phyloP scores from a whole-genome alignment of 2,329 filamentous ascomycete genomes.

The Diaporthe batatas region DNA sequence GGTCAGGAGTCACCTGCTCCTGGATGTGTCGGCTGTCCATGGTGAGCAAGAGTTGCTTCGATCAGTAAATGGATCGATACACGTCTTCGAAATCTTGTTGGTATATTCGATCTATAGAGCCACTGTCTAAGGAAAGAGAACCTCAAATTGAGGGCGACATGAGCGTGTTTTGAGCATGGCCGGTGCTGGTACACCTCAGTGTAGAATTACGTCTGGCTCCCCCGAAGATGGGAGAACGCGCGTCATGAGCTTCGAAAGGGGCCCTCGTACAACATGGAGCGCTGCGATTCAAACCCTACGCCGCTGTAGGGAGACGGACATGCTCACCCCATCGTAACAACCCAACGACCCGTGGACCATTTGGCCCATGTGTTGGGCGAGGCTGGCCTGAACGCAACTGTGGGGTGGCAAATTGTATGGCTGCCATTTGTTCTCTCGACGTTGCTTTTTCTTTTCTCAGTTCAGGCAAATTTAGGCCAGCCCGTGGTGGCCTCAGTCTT shows the following conservation, averaged over 20 bases:
- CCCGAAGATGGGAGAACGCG: not conserved
- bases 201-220: not conserved
- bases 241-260: not conserved
- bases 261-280: slow-evolving; percentile 12
- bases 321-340: slow-evolving; percentile 12
- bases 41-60: not conserved
- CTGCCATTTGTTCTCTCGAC: not conserved
- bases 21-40: slow-evolving; percentile 9
- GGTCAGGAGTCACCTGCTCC: not conserved
- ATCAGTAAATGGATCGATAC: not conserved
- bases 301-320: slow-evolving; percentile 24
- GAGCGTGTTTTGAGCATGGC: slow-evolving; percentile 5
- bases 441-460: not conserved
- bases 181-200: not conserved
- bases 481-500: not conserved
- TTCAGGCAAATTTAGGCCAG: not conserved
- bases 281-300: slow-evolving; percentile 13
- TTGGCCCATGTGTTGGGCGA: not conserved
- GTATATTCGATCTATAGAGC: not conserved
- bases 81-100: not conserved
- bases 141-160: not conserved
- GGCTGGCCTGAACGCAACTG: not conserved
- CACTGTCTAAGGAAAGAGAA: not conserved
- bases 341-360: not conserved
- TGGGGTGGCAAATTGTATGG: not conserved